Conservation (phyloP, 1,284 basidiomycete genomes). For the Cutaneotrichosporon mucoides region DNA sequence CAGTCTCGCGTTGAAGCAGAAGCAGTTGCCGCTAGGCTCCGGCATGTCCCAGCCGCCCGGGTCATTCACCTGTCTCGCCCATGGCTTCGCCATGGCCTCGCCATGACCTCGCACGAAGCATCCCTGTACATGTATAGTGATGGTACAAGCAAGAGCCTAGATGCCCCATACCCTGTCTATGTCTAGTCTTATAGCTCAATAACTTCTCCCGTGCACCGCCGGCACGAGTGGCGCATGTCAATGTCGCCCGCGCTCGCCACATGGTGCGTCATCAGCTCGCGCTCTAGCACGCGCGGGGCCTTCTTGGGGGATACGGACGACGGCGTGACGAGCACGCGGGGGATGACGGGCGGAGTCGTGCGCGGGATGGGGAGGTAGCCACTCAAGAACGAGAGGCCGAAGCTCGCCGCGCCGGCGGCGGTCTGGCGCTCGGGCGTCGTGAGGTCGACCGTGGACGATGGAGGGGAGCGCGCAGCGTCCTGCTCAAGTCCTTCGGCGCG, state of each 20-base stretch:
- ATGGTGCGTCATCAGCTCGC: constrained; percentile 9
- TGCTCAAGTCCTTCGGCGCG: not conserved
- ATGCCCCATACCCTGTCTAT: no score
- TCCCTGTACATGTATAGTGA: no score
- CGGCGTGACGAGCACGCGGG: constrained; percentile 16
- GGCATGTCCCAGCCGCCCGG: no score
- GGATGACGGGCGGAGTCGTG: constrained; percentile 8
- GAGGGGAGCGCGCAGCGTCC: not conserved
- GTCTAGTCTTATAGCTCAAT: constrained; percentile 20
- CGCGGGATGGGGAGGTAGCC: constrained; percentile 18
- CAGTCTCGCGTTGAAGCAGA: no score
- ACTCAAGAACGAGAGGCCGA: constrained; percentile 20
- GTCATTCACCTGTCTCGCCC: no score
- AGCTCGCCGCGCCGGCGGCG: not conserved
- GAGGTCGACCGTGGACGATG: not conserved
- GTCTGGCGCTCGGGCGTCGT: constrained; percentile 13
- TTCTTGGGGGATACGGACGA: constrained; percentile 17
- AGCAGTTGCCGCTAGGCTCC: no score
- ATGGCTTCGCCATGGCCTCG: no score
- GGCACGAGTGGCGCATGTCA: constrained; percentile 29
- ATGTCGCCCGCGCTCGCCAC: constrained; percentile 11
- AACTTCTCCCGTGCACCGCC: constrained; percentile 28
- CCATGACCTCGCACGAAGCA: no score
- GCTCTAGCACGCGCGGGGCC: constrained; percentile 10
- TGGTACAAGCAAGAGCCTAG: no score